phyloP scores from a whole-genome alignment of 768 basidiomycete species.

The Pleurotus pulmonarius region DNA sequence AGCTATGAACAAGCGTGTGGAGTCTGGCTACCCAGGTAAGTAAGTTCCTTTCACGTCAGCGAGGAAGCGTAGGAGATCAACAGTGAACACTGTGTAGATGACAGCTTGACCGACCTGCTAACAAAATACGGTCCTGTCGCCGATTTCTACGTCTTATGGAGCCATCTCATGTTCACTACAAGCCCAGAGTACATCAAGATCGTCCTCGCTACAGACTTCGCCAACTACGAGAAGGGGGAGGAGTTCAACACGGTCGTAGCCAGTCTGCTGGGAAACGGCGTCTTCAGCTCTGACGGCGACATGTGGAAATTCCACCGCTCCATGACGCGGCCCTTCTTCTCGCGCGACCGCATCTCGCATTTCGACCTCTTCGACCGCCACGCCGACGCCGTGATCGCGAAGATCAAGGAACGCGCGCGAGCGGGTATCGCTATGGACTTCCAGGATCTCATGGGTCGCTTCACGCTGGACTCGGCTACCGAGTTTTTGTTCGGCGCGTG shows the following conservation, averaged over 20 bases:
- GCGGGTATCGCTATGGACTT: conserved; percentile 34
- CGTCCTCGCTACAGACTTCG: neutral
- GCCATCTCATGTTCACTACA: neutral
- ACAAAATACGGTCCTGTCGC: neutral
- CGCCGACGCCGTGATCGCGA: conserved; percentile 27
- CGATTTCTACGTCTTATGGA: neutral
- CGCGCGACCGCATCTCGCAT: conserved; percentile 30
- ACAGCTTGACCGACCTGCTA: neutral
- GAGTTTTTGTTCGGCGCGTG: conserved; percentile 48
- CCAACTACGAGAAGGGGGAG: neutral
- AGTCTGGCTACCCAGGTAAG: neutral
- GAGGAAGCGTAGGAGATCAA: neutral
- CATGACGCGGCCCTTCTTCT: conserved; percentile 51
- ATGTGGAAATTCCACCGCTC: conserved; percentile 52
- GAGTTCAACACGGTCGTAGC: neutral
- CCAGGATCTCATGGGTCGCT: conserved; percentile 41
- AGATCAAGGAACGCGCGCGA: conserved; percentile 24
- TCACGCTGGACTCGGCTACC: conserved; percentile 51
- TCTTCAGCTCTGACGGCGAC: conserved; percentile 56
- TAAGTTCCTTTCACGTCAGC: too few species aligned
- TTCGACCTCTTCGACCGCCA: conserved; percentile 39
- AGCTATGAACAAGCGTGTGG: neutral
- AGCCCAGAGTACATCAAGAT: neutral
- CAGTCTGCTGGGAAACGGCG: conserved; percentile 28
- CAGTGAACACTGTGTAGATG: neutral